A percentile compares a stretch with the other conserved stretches of the same genome.
Evolutionary conservation across 73 alveolate genomes (phyloP).

Genomic region (Breviolum minutum): DNA sequence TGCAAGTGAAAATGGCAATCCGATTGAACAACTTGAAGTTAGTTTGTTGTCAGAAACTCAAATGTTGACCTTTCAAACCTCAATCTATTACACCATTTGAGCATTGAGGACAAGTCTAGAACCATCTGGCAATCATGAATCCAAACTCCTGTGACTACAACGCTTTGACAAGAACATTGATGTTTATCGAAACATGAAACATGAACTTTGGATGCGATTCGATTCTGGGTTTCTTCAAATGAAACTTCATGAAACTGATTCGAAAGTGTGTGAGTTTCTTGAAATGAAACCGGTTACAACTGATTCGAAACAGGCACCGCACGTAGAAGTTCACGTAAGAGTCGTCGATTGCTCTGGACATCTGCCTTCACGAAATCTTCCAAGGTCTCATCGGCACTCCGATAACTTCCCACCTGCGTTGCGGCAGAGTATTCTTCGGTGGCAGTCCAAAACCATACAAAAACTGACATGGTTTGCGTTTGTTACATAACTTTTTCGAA

Average conservation of each 20-base stretch:
- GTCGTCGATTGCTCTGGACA: background rate
- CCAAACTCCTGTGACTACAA: too few species aligned
- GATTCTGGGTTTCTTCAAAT: background rate
- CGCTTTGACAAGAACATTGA: background rate
- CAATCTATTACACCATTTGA: too few species aligned
- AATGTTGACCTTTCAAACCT: too few species aligned
- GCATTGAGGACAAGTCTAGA: too few species aligned
- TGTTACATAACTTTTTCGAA: too few species aligned
- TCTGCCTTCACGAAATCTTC: background rate
- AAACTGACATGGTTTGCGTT: background rate
- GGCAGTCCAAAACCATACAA: background rate
- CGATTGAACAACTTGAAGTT: too few species aligned
- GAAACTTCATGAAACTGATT: too few species aligned
- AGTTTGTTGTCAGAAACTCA: too few species aligned
- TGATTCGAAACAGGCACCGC: background rate
- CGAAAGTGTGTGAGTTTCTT: too few species aligned
- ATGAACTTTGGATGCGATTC: background rate
- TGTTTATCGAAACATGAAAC: background rate
- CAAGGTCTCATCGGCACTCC: background rate
- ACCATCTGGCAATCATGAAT: too few species aligned
- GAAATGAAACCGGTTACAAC: too few species aligned
- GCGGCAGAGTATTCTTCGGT: background rate
- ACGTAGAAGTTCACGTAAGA: background rate
- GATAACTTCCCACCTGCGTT: background rate
- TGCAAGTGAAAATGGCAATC: too few species aligned